These are phyloP conservation scores for Xylaria sp. DNA, from an alignment of 2,329 filamentous ascomycete species.

Conservation along the genomic window DNA sequence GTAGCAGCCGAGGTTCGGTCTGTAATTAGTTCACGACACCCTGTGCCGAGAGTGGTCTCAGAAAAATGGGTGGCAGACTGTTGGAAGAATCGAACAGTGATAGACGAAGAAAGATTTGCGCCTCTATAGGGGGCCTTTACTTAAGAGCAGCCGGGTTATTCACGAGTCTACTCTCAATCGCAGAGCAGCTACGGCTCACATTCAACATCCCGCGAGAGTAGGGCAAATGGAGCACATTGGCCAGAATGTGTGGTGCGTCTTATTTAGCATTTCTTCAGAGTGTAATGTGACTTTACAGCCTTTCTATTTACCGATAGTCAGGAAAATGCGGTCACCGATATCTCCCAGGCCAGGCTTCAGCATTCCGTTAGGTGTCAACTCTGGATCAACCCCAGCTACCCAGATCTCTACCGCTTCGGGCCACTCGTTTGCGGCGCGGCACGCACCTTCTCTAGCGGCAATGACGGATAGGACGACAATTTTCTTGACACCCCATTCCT, in stretches of 20 bases:
- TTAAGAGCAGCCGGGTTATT: not conserved
- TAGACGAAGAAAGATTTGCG: conserved; percentile 75
- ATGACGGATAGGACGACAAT: conserved; percentile 80
- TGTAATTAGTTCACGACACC: conserved; percentile 50
- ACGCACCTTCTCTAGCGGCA: conserved; percentile 73
- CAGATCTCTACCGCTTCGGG: conserved; percentile 78
- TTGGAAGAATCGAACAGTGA: conserved; percentile 76
- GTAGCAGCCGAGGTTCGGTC: conserved; percentile 52
- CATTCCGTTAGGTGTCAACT: conserved; percentile 82
- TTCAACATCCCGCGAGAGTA: not conserved
- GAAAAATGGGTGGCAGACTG: conserved; percentile 77
- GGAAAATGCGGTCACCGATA: conserved; percentile 86
- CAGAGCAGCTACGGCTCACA: not conserved
- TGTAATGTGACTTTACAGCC: not conserved
- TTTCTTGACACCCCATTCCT: conserved; percentile 87
- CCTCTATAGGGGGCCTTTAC: conserved; percentile 26
- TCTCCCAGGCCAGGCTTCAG: conserved; percentile 89
- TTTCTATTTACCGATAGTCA: conserved; percentile 82
- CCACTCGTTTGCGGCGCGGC: conserved; percentile 77
- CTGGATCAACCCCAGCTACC: conserved; percentile 78
- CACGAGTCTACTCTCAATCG: not conserved
- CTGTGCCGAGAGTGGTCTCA: conserved; percentile 72
- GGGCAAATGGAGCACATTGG: not conserved
- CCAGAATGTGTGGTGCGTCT: not conserved
- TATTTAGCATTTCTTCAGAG: not conserved